These are phyloP conservation scores for Calonectria pseudoreteaudii DNA, from an alignment of 2,329 filamentous ascomycete genomes.

Conservation along the genomic window DNA sequence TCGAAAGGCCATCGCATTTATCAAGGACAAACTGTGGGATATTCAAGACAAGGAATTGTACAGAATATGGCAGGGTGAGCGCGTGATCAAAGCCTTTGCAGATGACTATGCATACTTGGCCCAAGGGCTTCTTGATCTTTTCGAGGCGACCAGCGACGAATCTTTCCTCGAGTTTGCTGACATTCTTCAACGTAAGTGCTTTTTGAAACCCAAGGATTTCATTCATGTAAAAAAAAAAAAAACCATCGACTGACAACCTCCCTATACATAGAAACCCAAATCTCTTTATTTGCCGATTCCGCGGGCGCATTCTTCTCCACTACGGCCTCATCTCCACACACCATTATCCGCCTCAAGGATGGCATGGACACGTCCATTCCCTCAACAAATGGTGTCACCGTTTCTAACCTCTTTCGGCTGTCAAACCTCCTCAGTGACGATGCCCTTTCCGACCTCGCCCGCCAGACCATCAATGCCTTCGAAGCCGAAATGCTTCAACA, in stretches of 20 bases:
- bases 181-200: slow-evolving; percentile 74
- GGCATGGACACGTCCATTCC: slow-evolving; percentile 95
- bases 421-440: slow-evolving; percentile 75
- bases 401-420: slow-evolving; percentile 87
- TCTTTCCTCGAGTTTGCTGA: slow-evolving; percentile 84
- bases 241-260: slow-evolving; percentile 20
- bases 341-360: slow-evolving; percentile 90
- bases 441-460: slow-evolving; percentile 72
- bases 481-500: slow-evolving; percentile 93
- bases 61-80: slow-evolving; percentile 77
- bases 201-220: background rate
- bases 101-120: slow-evolving; percentile 96
- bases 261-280: slow-evolving; percentile 73
- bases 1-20: slow-evolving; percentile 75
- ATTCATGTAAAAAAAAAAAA: background rate
- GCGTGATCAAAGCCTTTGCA: slow-evolving; percentile 80
- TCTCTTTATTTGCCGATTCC: slow-evolving; percentile 80
- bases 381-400: slow-evolving; percentile 89
- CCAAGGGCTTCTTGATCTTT: slow-evolving; percentile 84
- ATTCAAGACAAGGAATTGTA: slow-evolving; percentile 71
- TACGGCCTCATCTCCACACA: slow-evolving; percentile 69
- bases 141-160: slow-evolving; percentile 84
- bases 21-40: slow-evolving; percentile 81
- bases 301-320: slow-evolving; percentile 81
- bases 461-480: slow-evolving; percentile 84